These are phyloP conservation scores for Skeletonema marinoi DNA, from an alignment of 108 stramenopile species.

Conservation along the genomic window DNA sequence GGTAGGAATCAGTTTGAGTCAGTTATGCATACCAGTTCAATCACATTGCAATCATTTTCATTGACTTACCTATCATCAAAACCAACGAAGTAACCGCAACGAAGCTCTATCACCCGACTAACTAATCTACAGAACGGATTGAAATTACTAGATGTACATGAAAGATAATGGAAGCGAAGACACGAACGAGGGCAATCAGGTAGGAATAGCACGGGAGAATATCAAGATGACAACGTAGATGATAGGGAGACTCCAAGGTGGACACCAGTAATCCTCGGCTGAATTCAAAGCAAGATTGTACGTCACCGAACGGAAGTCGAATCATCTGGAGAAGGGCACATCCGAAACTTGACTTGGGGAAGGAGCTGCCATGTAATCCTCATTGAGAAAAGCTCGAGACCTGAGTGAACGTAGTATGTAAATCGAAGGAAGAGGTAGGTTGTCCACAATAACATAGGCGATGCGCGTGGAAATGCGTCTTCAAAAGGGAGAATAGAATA, in stretches of 20 bases:
- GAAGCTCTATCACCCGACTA: not conserved
- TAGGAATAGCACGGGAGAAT: not conserved
- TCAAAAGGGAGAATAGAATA: not conserved
- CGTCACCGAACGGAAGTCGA: not conserved
- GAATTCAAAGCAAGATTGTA: not conserved
- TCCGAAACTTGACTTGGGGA: not conserved
- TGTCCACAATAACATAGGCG: not conserved
- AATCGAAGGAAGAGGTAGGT: not conserved
- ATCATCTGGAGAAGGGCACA: not conserved
- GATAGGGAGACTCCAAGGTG: not conserved
- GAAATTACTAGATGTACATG: not conserved
- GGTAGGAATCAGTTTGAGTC: not conserved
- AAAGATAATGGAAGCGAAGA: not conserved
- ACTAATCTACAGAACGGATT: not conserved
- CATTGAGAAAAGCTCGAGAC: not conserved
- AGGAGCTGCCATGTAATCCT: not conserved
- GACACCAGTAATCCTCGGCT: not conserved
- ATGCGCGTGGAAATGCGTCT: slow-evolving; percentile 3
- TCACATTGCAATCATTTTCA: not conserved
- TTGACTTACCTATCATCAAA: not conserved
- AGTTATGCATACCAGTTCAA: not conserved
- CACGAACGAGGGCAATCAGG: not conserved
- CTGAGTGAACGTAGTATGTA: not conserved
- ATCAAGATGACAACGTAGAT: not conserved
- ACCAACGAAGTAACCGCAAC: not conserved